Evolutionary conservation across 176 grass and related monocot genomes (phyloP).

Genomic region (Zea mays): DNA sequence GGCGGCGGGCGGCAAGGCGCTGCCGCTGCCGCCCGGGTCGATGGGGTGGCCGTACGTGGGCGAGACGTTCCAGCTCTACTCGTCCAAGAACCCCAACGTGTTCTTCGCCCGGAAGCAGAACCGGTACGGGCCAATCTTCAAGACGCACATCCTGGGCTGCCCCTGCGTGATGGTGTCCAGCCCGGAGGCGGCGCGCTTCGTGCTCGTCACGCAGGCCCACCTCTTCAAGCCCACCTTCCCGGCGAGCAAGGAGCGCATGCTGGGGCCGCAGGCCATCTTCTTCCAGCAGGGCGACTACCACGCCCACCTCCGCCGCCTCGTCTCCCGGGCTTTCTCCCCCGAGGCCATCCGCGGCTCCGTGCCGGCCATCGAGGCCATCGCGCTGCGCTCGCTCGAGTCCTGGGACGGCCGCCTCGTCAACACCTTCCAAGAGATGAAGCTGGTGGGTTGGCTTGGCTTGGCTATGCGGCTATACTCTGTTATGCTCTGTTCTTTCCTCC

Average conservation of each 20-base stretch:
- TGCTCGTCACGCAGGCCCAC: conserved; percentile 87
- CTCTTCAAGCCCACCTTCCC: conserved; percentile 98
- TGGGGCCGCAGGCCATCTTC: conserved; percentile 92
- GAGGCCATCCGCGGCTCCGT: conserved; percentile 70
- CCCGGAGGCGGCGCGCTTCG: conserved; percentile 91
- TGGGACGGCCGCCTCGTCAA: conserved; percentile 73
- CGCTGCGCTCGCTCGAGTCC: conserved; percentile 51
- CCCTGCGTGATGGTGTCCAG: conserved; percentile 98
- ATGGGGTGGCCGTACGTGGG: conserved; percentile 97
- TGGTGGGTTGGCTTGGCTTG: conserved; percentile 34
- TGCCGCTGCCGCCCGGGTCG: conserved; percentile 75
- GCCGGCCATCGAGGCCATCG: conserved; percentile 66
- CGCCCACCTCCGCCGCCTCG: conserved; percentile 73
- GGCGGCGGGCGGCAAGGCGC: conserved; percentile 9
- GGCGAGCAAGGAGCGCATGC: conserved; percentile 97
- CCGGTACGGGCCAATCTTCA: conserved; percentile 79
- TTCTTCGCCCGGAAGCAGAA: conserved; percentile 83
- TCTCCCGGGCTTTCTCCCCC: conserved; percentile 85
- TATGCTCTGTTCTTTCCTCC: background rate
- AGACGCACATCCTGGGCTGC: conserved; percentile 94
- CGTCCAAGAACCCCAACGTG: conserved; percentile 71
- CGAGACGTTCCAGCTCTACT: conserved; percentile 93
- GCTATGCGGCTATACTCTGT: background rate
- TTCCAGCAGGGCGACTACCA: conserved; percentile 96
- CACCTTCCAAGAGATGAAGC: conserved; percentile 99